Conservation (phyloP, 2,329 filamentous ascomycete genomes). For the Sporothrix inflata region DNA sequence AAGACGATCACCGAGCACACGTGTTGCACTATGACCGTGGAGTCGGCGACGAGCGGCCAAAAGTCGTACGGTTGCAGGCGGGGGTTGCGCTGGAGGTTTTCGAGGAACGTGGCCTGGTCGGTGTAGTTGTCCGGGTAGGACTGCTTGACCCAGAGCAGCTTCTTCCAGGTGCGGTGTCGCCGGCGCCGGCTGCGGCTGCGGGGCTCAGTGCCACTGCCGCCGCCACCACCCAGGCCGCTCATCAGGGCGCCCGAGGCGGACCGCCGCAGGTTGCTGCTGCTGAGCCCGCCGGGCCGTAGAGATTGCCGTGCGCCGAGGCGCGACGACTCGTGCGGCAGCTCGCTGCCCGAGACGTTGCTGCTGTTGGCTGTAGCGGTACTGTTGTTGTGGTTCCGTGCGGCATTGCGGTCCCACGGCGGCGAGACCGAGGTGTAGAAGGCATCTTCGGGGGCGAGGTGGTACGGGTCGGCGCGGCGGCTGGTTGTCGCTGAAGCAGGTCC, state of each 20-base stretch:
- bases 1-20: conserved; percentile 95
- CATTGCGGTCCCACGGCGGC: conserved; percentile 57
- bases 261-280: conserved; percentile 37
- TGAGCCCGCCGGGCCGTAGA: conserved; percentile 27
- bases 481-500: conserved; percentile 34
- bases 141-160: conserved; percentile 97
- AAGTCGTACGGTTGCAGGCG: conserved; percentile 95
- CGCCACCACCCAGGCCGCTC: conserved; percentile 44
- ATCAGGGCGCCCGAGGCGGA: conserved; percentile 33
- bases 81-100: conserved; percentile 92
- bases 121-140: conserved; percentile 99
- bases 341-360: conserved; percentile 15
- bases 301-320: conserved; percentile 10
- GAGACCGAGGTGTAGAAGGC: conserved; percentile 66
- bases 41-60: conserved; percentile 93
- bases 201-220: conserved; percentile 47
- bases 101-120: conserved; percentile 93
- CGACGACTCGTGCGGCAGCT: conserved; percentile 16
- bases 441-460: conserved; percentile 80
- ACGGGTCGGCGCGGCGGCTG: conserved; percentile 58
- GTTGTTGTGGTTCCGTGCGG: neutral
- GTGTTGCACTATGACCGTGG: conserved; percentile 95
- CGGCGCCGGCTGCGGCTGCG: conserved; percentile 66
- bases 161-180: conserved; percentile 83
- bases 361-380: neutral